phyloP scores from a whole-genome alignment of 202 grass and related monocot genomes.

The Panicum virgatum region DNA sequence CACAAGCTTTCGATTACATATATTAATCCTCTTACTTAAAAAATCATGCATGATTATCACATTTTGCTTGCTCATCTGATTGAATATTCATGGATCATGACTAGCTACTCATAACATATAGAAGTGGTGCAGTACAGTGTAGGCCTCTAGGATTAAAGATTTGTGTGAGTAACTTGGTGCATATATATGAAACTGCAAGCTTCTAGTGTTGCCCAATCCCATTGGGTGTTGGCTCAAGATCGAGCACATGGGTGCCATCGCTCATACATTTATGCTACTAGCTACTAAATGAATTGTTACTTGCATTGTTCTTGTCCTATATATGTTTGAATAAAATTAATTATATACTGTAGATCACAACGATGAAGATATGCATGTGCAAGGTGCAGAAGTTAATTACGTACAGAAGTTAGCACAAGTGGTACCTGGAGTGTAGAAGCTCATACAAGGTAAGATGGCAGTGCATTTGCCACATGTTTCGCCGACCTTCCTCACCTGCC shows the following conservation, averaged over 20 bases:
- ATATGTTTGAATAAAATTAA: too few species aligned
- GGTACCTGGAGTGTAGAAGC: not conserved
- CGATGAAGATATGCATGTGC: not conserved
- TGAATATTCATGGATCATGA: not conserved
- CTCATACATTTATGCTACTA: too few species aligned
- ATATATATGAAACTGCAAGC: not conserved
- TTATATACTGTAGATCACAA: too few species aligned
- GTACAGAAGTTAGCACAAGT: not conserved
- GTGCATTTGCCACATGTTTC: not conserved
- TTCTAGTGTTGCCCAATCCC: not conserved
- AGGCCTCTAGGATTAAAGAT: too few species aligned
- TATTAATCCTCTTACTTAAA: not conserved
- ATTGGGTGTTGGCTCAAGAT: too few species aligned
- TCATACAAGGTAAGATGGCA: not conserved
- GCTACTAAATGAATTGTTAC: too few species aligned
- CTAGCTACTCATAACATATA: not conserved
- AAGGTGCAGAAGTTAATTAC: not conserved
- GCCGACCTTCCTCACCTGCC: not conserved
- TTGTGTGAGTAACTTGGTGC: too few species aligned
- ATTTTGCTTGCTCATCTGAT: not conserved
- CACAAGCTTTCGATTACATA: not conserved
- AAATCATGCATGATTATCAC: not conserved
- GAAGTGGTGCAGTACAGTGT: not conserved
- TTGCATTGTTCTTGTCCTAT: too few species aligned
- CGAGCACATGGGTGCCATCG: too few species aligned